Conservation (phyloP, 2,329 filamentous ascomycete species). For the Purpureocillium lavendulum region DNA sequence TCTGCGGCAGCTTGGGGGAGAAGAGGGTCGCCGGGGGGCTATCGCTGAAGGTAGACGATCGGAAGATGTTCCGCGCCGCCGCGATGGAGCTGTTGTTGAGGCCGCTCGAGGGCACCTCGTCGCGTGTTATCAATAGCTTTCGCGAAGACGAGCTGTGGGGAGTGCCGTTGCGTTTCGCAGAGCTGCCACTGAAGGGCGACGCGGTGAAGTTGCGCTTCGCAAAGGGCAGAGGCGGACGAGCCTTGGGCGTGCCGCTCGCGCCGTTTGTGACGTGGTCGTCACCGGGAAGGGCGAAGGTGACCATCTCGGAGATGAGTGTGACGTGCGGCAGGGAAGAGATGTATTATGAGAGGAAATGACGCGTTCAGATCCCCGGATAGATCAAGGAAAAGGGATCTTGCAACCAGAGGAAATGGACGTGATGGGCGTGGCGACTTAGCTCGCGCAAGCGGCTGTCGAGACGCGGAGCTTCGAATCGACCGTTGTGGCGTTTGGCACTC, state of each 20-base stretch:
- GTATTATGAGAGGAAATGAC: background rate
- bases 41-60: slow-evolving; percentile 26
- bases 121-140: slow-evolving; percentile 24
- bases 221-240: slow-evolving; percentile 33
- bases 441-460: background rate
- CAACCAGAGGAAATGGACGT: no score
- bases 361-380: background rate
- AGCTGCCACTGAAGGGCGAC: slow-evolving; percentile 21
- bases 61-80: slow-evolving; percentile 32
- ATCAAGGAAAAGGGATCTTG: background rate
- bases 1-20: slow-evolving; percentile 35
- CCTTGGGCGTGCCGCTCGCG: slow-evolving; percentile 25
- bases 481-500: background rate
- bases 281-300: slow-evolving; percentile 29
- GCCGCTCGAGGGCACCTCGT: slow-evolving; percentile 25
- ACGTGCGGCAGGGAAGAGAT: background rate
- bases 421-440: background rate
- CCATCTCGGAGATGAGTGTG: slow-evolving; percentile 16
- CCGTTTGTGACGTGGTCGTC: slow-evolving; percentile 22
- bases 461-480: background rate
- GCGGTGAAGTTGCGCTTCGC: slow-evolving; percentile 32
- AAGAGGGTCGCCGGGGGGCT: slow-evolving; percentile 26
- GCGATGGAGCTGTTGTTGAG: slow-evolving; percentile 26
- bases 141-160: slow-evolving; percentile 28
- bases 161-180: slow-evolving; percentile 26